phyloP scores from a whole-genome alignment of 73 alveolate genomes.

The Effrenium voratum region DNA sequence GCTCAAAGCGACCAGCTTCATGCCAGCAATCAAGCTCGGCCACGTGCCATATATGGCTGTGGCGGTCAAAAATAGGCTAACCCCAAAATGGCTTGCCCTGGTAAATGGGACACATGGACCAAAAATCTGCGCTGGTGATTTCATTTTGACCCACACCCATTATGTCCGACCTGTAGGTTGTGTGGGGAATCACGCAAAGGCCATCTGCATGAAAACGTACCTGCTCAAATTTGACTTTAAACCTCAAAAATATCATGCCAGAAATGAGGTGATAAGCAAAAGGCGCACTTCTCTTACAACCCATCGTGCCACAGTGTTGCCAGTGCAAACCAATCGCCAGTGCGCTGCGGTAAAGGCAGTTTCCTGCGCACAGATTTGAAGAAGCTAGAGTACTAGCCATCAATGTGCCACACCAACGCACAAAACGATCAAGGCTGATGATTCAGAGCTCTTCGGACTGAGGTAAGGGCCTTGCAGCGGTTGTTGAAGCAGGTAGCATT shows the following conservation, averaged over 20 bases:
- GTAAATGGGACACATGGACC: no score
- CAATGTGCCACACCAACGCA: not conserved
- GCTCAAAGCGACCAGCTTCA: not conserved
- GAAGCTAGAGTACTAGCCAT: not conserved
- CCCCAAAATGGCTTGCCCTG: no score
- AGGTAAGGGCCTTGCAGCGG: constrained; percentile 37
- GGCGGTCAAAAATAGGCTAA: no score
- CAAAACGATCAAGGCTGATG: no score
- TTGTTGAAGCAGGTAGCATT: constrained; percentile 56
- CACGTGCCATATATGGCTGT: no score
- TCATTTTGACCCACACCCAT: no score
- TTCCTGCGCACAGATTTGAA: not conserved
- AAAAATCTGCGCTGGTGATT: no score
- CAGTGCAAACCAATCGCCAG: constrained; percentile 65
- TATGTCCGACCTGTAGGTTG: constrained; percentile 29
- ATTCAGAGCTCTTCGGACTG: not conserved
- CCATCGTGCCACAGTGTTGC: constrained; percentile 50
- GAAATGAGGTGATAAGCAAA: not conserved
- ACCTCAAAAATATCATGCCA: no score
- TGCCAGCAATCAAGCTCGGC: not conserved
- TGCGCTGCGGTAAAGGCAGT: constrained; percentile 27
- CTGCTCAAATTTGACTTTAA: no score
- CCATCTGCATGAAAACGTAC: constrained; percentile 74
- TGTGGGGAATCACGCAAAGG: constrained; percentile 47
- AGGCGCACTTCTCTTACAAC: constrained; percentile 38